A percentile compares a stretch with the other conserved stretches of the same genome.
Conservation (phyloP, 2,329 filamentous ascomycete genomes). For the Pseudofabraea citricarpa region DNA sequence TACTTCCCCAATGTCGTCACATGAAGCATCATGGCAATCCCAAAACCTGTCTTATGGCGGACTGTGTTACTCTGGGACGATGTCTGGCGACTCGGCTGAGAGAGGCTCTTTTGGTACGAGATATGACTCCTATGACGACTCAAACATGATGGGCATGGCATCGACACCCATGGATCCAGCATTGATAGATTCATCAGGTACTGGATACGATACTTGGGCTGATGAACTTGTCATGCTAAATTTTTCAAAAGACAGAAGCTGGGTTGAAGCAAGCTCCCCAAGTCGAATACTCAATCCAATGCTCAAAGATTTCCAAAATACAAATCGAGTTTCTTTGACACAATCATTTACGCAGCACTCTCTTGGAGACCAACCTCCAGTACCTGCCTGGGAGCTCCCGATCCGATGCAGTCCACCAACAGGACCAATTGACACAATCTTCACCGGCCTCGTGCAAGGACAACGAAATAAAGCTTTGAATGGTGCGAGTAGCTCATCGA, state of each 20-base stretch:
- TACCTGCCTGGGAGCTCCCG: slow-evolving; percentile 28
- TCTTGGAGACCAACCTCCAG: slow-evolving; percentile 10
- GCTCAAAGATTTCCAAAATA: neutral
- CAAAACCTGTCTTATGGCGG: neutral
- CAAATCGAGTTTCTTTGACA: neutral
- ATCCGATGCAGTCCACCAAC: slow-evolving; percentile 26
- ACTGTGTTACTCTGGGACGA: neutral
- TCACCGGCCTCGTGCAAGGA: slow-evolving; percentile 32
- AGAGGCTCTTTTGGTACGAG: neutral
- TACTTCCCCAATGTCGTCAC: neutral
- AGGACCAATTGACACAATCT: slow-evolving; percentile 30
- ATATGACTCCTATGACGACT: neutral
- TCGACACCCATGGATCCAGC: too few species aligned
- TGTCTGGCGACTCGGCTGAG: neutral
- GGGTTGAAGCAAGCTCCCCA: neutral
- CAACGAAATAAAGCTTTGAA: slow-evolving; percentile 29
- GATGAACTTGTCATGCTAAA: neutral
- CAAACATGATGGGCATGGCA: neutral
- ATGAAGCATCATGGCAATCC: neutral
- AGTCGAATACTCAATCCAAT: neutral
- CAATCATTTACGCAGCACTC: neutral
- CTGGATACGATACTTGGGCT: neutral
- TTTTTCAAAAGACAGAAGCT: neutral
- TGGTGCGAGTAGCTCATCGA: slow-evolving; percentile 21
- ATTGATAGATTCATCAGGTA: too few species aligned